Evolutionary conservation across 202 grass and related monocot genomes (phyloP).

Genomic region (Zizania palustris): DNA sequence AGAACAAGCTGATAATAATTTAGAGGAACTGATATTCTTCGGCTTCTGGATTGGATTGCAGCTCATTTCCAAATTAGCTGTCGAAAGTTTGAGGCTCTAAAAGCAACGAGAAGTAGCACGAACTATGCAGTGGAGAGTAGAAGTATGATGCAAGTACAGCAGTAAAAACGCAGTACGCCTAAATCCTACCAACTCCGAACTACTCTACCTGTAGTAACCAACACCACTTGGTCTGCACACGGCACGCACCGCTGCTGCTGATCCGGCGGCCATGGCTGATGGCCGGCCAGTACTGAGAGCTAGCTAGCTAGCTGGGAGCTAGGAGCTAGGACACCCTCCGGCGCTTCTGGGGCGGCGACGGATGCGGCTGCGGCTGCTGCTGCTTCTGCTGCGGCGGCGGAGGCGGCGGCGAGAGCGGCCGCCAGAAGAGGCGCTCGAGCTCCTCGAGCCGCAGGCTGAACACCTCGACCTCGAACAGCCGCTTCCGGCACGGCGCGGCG

Average conservation of each 20-base stretch:
- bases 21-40: too few species aligned
- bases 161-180: conserved; percentile 56
- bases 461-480: conserved; percentile 78
- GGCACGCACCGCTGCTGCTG: too few species aligned
- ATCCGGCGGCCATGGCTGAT: too few species aligned
- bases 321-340: conserved; percentile 50
- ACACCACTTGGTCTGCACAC: too few species aligned
- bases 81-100: too few species aligned
- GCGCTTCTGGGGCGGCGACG: conserved; percentile 39
- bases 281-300: background rate
- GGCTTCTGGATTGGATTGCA: too few species aligned
- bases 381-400: background rate
- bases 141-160: conserved; percentile 45
- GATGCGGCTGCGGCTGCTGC: background rate
- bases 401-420: background rate
- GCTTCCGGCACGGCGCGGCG: conserved; percentile 64
- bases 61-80: too few species aligned
- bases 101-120: too few species aligned
- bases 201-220: background rate
- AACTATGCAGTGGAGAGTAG: conserved; percentile 5
- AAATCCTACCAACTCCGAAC: conserved; percentile 23
- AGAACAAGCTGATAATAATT: too few species aligned
- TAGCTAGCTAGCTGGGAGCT: conserved; percentile 19
- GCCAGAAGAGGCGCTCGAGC: conserved; percentile 65
- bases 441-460: conserved; percentile 68